phyloP scores from a whole-genome alignment of 139 green algal species.

The Asterochloris erici region DNA sequence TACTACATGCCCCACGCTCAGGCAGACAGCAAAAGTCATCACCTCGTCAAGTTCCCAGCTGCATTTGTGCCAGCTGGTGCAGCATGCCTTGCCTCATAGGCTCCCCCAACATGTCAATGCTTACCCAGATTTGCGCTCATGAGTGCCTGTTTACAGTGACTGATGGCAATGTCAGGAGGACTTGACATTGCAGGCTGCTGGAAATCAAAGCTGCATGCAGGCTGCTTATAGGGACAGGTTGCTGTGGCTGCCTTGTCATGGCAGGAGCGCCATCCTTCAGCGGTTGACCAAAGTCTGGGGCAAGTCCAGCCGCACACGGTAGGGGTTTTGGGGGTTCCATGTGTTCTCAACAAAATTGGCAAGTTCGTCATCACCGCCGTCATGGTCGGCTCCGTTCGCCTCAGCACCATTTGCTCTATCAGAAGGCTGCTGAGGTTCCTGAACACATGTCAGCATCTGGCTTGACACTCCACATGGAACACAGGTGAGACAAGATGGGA shows the following conservation, averaged over 20 bases:
- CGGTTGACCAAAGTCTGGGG: conserved; percentile 14
- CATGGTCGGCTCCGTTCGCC: neutral
- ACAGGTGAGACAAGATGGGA: neutral
- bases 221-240: neutral
- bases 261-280: no score
- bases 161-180: no score
- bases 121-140: no score
- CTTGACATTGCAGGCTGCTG: no score
- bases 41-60: no score
- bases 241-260: no score
- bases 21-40: no score
- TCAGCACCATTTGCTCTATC: neutral
- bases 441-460: neutral
- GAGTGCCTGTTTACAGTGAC: no score
- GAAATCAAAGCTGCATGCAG: neutral
- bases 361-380: neutral
- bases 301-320: conserved; percentile 43
- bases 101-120: no score
- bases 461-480: conserved; percentile 10
- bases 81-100: no score
- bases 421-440: neutral
- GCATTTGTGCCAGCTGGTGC: no score
- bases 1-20: no score
- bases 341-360: neutral
- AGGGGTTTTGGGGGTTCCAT: conserved; percentile 40